Evolutionary conservation across 306 rosid genomes (phyloP).

Genomic region (Prinsepia uniflora): DNA sequence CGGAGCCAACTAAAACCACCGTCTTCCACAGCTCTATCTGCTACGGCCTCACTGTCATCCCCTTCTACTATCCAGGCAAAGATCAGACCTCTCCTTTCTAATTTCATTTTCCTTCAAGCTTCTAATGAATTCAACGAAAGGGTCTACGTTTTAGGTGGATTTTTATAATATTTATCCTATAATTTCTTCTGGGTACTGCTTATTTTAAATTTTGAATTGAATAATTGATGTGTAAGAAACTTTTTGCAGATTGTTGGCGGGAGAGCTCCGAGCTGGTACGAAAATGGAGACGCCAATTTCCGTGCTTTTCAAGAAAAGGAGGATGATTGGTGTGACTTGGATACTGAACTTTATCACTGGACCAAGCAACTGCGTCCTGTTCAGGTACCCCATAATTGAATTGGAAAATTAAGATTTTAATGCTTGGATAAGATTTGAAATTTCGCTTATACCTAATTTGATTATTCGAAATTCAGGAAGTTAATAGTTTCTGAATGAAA

Average conservation of each 20-base stretch:
- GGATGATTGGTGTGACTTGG: slow-evolving; percentile 56
- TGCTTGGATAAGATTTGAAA: too few species aligned
- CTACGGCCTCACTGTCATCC: slow-evolving; percentile 47
- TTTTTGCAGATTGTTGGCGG: slow-evolving; percentile 73
- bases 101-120: not conserved
- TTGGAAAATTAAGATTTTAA: not conserved
- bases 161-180: not conserved
- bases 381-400: slow-evolving; percentile 43
- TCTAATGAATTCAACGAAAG: not conserved
- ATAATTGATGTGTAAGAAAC: not conserved
- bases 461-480: not conserved
- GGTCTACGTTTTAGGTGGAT: not conserved
- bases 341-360: slow-evolving; percentile 83
- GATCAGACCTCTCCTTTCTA: not conserved
- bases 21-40: slow-evolving; percentile 33
- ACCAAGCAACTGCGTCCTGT: slow-evolving; percentile 76
- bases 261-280: slow-evolving; percentile 39
- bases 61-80: slow-evolving; percentile 57
- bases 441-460: not conserved
- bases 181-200: not conserved
- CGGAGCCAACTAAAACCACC: slow-evolving; percentile 27
- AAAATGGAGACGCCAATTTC: slow-evolving; percentile 33
- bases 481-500: not conserved
- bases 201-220: not conserved
- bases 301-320: slow-evolving; percentile 31